Evolutionary conservation across 768 basidiomycete genomes (phyloP).

Genomic region (Asterophora parasitica): DNA sequence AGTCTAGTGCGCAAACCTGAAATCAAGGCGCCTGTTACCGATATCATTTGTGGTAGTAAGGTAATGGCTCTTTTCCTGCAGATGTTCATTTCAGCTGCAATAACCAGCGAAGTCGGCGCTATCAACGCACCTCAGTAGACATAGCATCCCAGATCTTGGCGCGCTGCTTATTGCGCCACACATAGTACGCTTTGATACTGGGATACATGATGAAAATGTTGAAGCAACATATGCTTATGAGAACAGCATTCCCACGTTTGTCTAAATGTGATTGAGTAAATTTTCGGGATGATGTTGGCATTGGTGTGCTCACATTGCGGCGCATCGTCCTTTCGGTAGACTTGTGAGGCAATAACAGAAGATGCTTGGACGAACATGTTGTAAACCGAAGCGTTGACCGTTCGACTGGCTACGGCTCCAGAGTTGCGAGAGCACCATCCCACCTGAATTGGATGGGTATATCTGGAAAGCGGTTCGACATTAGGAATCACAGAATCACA

Average conservation of each 20-base stretch:
- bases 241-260: slow-evolving; percentile 49
- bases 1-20: slow-evolving; percentile 48
- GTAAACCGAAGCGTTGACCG: slow-evolving; percentile 55
- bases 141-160: slow-evolving; percentile 54
- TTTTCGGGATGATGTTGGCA: neutral
- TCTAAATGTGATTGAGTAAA: slow-evolving; percentile 27
- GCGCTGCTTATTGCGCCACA: slow-evolving; percentile 53
- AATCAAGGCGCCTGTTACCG: slow-evolving; percentile 61
- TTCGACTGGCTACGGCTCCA: slow-evolving; percentile 54
- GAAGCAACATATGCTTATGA: slow-evolving; percentile 49
- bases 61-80: slow-evolving; percentile 52
- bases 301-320: slow-evolving; percentile 40
- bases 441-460: slow-evolving; percentile 50
- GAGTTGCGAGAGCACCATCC: slow-evolving; percentile 59
- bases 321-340: slow-evolving; percentile 55
- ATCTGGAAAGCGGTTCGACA: slow-evolving; percentile 19
- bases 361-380: slow-evolving; percentile 53
- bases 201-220: slow-evolving; percentile 52
- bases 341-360: slow-evolving; percentile 43
- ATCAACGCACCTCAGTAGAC: slow-evolving; percentile 36
- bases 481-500: neutral
- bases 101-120: too few relatives aligned
- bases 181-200: slow-evolving; percentile 48
- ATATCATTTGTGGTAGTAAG: slow-evolving; percentile 52
- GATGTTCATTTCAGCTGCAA: neutral